Base-by-base conservation (phyloP, 1,284 basidiomycete species). In the Sporisorium scitamineum region DNA sequence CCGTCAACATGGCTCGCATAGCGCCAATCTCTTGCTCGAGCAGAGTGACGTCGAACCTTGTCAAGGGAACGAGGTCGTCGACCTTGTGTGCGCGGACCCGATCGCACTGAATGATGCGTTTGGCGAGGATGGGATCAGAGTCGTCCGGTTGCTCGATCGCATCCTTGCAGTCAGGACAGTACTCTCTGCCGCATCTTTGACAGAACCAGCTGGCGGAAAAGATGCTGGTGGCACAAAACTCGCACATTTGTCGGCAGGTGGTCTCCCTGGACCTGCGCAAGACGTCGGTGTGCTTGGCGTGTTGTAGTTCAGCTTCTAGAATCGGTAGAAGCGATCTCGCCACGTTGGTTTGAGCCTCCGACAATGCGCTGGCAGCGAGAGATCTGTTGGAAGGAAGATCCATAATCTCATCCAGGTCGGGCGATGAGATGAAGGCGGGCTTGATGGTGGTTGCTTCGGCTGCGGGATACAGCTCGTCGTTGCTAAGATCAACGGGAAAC, bases 181-280 rank as follows among this genome's bases (percentile, higher is more conserved):
- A 91, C 85, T 97, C 95, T 16, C 93, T 90, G 1, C 94, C 95
- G 84, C 95, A 97, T n/a, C 89, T 84, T 10, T 90, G 88, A 85
- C 95, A 97, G 89, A 95, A 92, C 90, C 92, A 97, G 64, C 90
- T 93, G 63, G 91, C 91, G 7, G 92, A 92, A 85, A 97, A 96
- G 66, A 97, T 90, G 16, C 93, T 94, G 4, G 94, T 94, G 87
- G 93, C 92, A 85, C 95, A 97, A 3, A 92, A 94, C 86, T 97
- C 94, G 66, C 80, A 81, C 68, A 68, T 76, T 29, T 69, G 70
- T n/a, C 79, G 69, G 39, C 66, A 68, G 6, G n/a, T 56, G 6
- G 62, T 61, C 70, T 80, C 78, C 32, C 76, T 50, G 0, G 63
- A 51, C 22, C 78, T 42, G 6, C 71, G 61, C 13, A 80, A 41